These are phyloP conservation scores for Hortaea werneckii DNA, from an alignment of 2,329 filamentous ascomycete species.

Conservation along the genomic window DNA sequence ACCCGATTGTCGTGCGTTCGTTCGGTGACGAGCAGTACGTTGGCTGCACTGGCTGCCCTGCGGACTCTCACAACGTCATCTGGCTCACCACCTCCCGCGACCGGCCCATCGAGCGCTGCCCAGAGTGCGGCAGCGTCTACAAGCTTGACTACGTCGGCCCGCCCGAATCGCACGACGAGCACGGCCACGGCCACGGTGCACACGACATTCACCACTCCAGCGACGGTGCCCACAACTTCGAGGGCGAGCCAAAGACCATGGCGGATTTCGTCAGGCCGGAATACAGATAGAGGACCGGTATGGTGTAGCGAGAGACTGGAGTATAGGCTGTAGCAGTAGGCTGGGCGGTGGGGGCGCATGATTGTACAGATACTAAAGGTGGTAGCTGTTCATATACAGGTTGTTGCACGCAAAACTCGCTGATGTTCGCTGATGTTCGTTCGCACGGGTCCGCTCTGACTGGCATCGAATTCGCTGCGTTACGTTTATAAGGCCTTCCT, in stretches of 20 bases:
- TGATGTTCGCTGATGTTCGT: too few species aligned
- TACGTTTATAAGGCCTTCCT: too few species aligned
- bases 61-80: constrained; percentile 78
- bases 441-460: too few species aligned
- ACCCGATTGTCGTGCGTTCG: constrained; percentile 84
- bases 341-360: neutral
- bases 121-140: constrained; percentile 91
- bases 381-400: neutral
- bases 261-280: constrained; percentile 92
- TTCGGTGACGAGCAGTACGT: constrained; percentile 93
- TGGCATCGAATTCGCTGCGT: too few species aligned
- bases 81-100: constrained; percentile 87
- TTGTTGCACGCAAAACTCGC: too few species aligned
- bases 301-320: neutral
- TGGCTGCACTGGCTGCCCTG: constrained; percentile 90
- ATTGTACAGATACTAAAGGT: neutral
- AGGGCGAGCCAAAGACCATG: constrained; percentile 84
- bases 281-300: constrained; percentile 77
- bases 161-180: constrained; percentile 58
- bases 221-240: constrained; percentile 45
- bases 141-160: constrained; percentile 97
- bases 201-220: constrained; percentile 43
- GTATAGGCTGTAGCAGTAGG: neutral
- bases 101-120: constrained; percentile 87
- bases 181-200: constrained; percentile 24